Base-by-base conservation (phyloP, 306 rosid genomes). In the Pyrus betulifolia region DNA sequence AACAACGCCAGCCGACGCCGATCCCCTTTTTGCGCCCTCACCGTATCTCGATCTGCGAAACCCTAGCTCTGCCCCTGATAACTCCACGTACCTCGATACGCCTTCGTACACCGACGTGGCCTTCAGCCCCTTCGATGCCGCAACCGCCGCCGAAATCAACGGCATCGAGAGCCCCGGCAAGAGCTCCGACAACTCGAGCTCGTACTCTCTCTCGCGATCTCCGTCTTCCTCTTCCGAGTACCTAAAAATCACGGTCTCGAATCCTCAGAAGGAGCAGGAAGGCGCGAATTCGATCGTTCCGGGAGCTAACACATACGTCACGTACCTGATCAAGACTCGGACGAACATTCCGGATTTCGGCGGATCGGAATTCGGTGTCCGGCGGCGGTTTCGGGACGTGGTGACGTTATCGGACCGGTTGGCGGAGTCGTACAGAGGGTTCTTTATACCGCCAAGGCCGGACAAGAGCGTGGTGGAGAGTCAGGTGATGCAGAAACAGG, bases 381-480 rank as follows among this genome's bases (percentile, higher is more conserved):
- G 99, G 44, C 83, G 99, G 21, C 80, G 99, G 76, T 95, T 95
- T 62, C 86, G 89, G 12, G 99, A 95, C 45, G 93, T 95, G 18
- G 99, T 95, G 19, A 95, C 96, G 6, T 59, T 95, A 4, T 75
- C 97, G 6, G 99, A 95, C 71, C 85, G 98, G 76, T 78, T 92
- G 40, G 79, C 97, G 1, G 99, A 92, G 88, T 77, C 93, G 4
- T 95, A 89, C 67, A 83, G 99, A 13, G 98, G 99, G 11, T 81
- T 83, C 30, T 91, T 95, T 67, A 83, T 95, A 51, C 97, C 98
- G 60, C 87, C 91, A 40, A 74, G 98, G 69, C 99, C 99, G 60
- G 99, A 95, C 76, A 95, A 95, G 93, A 92, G 85, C 81, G 85
- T 93, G 21, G 96, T 92, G 79, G 99, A 95, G 88, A 91, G 97